Base-by-base conservation (phyloP, 805 yeast species). In the Kluyveromyces dobzhanskii region DNA sequence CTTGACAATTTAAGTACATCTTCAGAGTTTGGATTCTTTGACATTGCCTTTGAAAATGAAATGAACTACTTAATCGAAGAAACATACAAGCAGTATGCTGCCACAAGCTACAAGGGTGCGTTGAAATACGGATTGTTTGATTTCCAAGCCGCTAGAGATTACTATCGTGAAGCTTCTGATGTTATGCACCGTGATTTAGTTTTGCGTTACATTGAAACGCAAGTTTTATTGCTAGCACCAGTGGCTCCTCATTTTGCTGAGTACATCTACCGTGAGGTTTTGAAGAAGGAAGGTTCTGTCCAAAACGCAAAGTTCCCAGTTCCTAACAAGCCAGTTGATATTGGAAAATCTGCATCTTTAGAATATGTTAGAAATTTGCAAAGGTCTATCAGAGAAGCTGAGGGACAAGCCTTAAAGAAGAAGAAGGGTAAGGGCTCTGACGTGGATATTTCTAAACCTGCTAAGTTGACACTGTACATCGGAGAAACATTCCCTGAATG, bases 161-260 rank as follows among this genome's bases (percentile, higher is more conserved):
- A 81, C 69, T 92, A 92, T 70, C 80, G 98, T 68, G 98, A 92
- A 51, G 64, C 75, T 19, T 63, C 71, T 25, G 61, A 64, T 17
- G 67, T 67, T 26, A 85, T 92, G 95, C 95, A 85, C 69, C 75
- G 70, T 50, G 95, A 85, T 53, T 72, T 92, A 47, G 80, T 86
- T 30, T 56, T 76, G 48, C 78, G 80, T 52, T 92, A 86, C 61
- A 84, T 92, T 51, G 95, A 87, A 65, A 67, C 77, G 24, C 98
- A 92, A 69, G 80, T 80, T 14, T 71, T 92, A 51, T 64, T 88
- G 59, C 66, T 92, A 50, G 78, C 94, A 13, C 98, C 98, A 46
- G 70, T 92, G 51, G 94, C 97, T 32, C 97, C 98, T 35, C 98
- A 92, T 64, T 87, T 90, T 62, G 78, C 92, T 48, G 98, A 92